These are phyloP conservation scores for Chamaecyparis obtusa DNA, from an alignment of 75 land plant species.

Conservation along the genomic window DNA sequence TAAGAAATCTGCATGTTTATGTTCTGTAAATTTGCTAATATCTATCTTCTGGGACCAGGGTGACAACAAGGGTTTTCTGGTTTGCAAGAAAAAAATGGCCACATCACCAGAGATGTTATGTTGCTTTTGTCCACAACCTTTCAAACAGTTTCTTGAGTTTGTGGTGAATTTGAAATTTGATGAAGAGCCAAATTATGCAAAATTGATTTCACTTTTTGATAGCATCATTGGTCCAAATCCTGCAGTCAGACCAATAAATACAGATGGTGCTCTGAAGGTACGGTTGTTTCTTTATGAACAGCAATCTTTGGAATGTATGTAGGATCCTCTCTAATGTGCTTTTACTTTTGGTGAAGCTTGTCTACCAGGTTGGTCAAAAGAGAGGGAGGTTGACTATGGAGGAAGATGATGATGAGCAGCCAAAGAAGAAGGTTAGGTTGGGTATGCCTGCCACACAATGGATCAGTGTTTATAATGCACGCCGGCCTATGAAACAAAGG, in stretches of 20 bases:
- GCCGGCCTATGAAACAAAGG: constrained; percentile 95
- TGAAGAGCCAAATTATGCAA: constrained; percentile 93
- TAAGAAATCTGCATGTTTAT: neutral
- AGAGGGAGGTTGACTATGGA: constrained; percentile 70
- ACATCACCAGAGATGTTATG: constrained; percentile 95
- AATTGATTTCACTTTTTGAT: constrained; percentile 83
- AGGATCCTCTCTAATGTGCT: neutral
- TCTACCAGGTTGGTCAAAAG: constrained; percentile 90
- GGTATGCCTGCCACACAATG: constrained; percentile 98
- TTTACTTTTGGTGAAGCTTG: constrained; percentile 10
- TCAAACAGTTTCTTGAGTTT: constrained; percentile 88
- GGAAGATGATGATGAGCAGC: constrained; percentile 87
- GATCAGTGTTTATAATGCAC: constrained; percentile 94
- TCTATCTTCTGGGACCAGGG: constrained; percentile 43
- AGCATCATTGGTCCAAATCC: constrained; percentile 84
- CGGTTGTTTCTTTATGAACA: neutral
- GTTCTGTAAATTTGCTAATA: neutral
- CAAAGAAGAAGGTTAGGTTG: constrained; percentile 82
- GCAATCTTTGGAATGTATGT: neutral
- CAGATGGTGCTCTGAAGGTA: constrained; percentile 97
- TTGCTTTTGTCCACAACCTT: constrained; percentile 83
- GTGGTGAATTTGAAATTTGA: constrained; percentile 98
- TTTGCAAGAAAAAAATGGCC: constrained; percentile 98
- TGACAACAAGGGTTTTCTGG: constrained; percentile 93
- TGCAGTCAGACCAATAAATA: constrained; percentile 83